Evolutionary conservation across 1,139 yeast genomes (phyloP), one percentile per base, ranked within the genome.

Genomic region (Candida smagusa): DNA sequence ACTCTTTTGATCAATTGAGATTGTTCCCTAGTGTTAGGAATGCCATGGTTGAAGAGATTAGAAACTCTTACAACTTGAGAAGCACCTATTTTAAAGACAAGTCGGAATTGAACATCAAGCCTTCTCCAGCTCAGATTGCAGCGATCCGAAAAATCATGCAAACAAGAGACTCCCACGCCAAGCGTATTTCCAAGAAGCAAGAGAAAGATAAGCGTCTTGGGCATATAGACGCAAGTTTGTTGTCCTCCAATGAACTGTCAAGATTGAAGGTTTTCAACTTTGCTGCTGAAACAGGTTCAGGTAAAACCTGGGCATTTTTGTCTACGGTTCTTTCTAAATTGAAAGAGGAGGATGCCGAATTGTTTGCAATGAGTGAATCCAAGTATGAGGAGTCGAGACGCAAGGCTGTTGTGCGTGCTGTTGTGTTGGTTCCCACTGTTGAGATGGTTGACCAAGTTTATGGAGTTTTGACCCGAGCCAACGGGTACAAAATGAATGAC

Each of bases 211-310:
- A 31, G 36, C 39, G 16, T 7, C 30, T 12, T 8, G 41, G 32
- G 9, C 29, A 24, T 7, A 29, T 33, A 29, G 34, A 21, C 31
- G 24, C 30, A 16, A 68, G 62, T 26, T 52, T 65, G 42, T 54
- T 58, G 37, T 45, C 50, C 28, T 51, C 50, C 9, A 68, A 69
- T 39, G 68, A 65, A 43, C 41, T 42, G 22, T 60, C 57, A 12
- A 68, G 72, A 42, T 59, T 80, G 31, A 81, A 81, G 48, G 74
- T 84, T 0, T 88, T 80, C 63, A 79, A 95, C 3, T 60, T 92
- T 40, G 97, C 97, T 2, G 96, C 97, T 2, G 97, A 92, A 56
- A 92, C 98, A 0, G 98, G 97, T 0, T 84, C 95, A 0, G 97
- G 98, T 7, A 92, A 92, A 58, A 92, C 98, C 0, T 79, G 96